Percentiles rank a stretch among this genome's conserved stretches.
Evolutionary conservation across 495 filamentous ascomycete species (phyloP).

Genomic region (Penicillium desertorum): DNA sequence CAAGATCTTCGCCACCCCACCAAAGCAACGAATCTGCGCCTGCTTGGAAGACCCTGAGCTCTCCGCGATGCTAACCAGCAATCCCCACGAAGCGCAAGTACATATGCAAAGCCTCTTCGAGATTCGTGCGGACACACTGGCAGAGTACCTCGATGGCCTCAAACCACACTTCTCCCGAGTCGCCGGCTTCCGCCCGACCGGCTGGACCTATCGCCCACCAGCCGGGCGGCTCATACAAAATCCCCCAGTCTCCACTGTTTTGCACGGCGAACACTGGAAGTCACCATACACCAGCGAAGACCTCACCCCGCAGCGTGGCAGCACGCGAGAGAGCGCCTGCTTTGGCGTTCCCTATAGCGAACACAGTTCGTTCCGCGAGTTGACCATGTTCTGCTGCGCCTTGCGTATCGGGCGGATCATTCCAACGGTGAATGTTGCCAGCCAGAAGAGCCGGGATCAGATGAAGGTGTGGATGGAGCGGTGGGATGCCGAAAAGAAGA

Average conservation of each 20-base stretch:
- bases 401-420: conserved; percentile 84
- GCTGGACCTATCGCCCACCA: conserved; percentile 85
- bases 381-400: conserved; percentile 89
- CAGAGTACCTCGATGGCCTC: conserved; percentile 78
- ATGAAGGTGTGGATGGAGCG: conserved; percentile 93
- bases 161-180: conserved; percentile 77
- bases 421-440: conserved; percentile 91
- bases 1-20: conserved; percentile 85
- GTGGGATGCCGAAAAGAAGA: conserved; percentile 83
- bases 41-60: conserved; percentile 87
- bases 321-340: conserved; percentile 70
- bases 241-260: conserved; percentile 64
- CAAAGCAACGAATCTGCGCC: conserved; percentile 78
- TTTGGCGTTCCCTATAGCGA: conserved; percentile 95
- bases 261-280: conserved; percentile 73
- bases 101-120: conserved; percentile 97
- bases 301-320: conserved; percentile 75
- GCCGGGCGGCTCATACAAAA: conserved; percentile 60
- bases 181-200: conserved; percentile 88
- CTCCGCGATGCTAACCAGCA: conserved; percentile 66
- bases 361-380: conserved; percentile 89
- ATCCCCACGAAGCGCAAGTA: conserved; percentile 85
- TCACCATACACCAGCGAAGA: conserved; percentile 62
- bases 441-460: conserved; percentile 61
- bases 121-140: conserved; percentile 80